Conservation (phyloP, 2,329 filamentous ascomycete species). For the Ophiocordyceps camponoti-saundersi region DNA sequence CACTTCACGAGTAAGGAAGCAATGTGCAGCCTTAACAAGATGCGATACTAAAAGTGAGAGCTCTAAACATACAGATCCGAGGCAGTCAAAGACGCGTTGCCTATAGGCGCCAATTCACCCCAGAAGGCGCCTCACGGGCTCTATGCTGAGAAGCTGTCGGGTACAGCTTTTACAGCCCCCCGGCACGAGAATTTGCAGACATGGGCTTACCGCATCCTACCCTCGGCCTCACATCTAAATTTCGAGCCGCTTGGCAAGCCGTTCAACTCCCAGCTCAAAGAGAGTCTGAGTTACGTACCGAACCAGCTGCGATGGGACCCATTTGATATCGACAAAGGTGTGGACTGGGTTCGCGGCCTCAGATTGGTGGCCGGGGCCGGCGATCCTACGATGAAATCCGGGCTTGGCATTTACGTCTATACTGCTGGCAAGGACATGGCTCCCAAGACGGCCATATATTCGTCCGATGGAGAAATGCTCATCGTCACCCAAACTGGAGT, state of each 20-base stretch:
- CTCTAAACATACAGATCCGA: slow-evolving; percentile 42
- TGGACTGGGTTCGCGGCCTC: slow-evolving; percentile 39
- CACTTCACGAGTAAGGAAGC: neutral
- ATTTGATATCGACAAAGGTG: slow-evolving; percentile 51
- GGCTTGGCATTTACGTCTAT: slow-evolving; percentile 67
- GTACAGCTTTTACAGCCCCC: slow-evolving; percentile 51
- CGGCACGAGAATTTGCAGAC: slow-evolving; percentile 52
- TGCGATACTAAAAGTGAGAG: neutral
- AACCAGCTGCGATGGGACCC: slow-evolving; percentile 76
- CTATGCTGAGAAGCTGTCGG: slow-evolving; percentile 66
- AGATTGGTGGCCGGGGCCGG: slow-evolving; percentile 63
- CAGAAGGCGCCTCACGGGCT: slow-evolving; percentile 65
- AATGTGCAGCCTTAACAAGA: too few relatives aligned
- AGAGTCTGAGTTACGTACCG: slow-evolving; percentile 26
- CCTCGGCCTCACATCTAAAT: slow-evolving; percentile 41
- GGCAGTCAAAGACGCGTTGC: slow-evolving; percentile 57
- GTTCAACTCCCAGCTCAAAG: neutral
- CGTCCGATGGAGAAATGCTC: slow-evolving; percentile 63
- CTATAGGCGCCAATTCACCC: slow-evolving; percentile 63
- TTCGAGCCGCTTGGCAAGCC: slow-evolving; percentile 28
- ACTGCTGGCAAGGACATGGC: slow-evolving; percentile 66
- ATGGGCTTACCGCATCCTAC: slow-evolving; percentile 55
- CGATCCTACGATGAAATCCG: slow-evolving; percentile 61
- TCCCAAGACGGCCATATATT: slow-evolving; percentile 62
- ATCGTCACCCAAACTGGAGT: slow-evolving; percentile 60